Percentiles rank a stretch among this genome's conserved stretches.
Conservation (phyloP, 495 filamentous ascomycete species). For the Penicillium verhagenii region DNA sequence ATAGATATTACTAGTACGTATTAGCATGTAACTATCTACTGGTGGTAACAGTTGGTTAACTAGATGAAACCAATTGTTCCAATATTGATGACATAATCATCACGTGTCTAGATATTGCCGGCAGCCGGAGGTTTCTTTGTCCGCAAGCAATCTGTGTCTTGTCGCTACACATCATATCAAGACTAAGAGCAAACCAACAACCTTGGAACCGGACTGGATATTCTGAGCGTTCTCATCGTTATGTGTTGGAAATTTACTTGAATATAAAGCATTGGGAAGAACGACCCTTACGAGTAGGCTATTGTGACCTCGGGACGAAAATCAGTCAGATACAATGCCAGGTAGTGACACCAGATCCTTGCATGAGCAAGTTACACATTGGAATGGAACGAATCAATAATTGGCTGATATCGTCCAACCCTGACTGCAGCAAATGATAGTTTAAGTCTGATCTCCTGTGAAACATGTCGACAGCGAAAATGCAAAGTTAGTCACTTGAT, state of each 20-base stretch:
- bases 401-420: not conserved
- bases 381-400: not conserved
- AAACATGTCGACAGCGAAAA: slow-evolving; percentile 28
- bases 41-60: no score
- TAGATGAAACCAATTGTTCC: no score
- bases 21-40: no score
- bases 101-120: no score
- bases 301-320: not conserved
- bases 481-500: slow-evolving; percentile 23
- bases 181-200: no score
- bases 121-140: slow-evolving; percentile 10
- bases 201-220: no score
- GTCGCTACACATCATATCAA: not conserved
- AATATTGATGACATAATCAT: no score
- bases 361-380: not conserved
- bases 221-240: no score
- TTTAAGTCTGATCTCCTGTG: slow-evolving; percentile 26
- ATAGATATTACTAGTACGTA: no score
- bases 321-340: not conserved
- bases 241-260: not conserved
- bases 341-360: not conserved
- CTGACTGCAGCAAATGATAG: slow-evolving; percentile 8
- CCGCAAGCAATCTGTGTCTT: not conserved
- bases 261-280: not conserved
- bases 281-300: no score